Evolutionary conservation across 1,284 basidiomycete genomes (phyloP).

Genomic region (Leccinum pallidistipes): DNA sequence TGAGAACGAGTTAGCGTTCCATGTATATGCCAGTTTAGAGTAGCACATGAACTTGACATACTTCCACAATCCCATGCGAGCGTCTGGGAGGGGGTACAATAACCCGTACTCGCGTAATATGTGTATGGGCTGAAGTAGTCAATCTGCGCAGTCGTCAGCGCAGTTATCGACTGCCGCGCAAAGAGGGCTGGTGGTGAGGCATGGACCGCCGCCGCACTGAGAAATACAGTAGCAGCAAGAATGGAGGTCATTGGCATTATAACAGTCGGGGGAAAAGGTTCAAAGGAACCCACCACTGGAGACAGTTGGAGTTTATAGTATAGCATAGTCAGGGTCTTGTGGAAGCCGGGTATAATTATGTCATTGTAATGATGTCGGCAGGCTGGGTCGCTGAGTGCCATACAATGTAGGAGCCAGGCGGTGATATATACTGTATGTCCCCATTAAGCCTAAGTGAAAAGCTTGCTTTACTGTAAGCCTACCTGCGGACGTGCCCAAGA

Average conservation of each 20-base stretch:
- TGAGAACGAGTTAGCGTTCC: not conserved
- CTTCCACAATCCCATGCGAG: constrained; percentile 62
- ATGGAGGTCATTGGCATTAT: constrained; percentile 18
- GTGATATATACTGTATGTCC: not conserved
- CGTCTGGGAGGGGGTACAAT: constrained; percentile 49
- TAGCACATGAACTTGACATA: constrained; percentile 25
- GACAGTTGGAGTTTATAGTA: not conserved
- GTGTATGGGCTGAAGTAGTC: constrained; percentile 53
- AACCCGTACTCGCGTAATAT: constrained; percentile 55
- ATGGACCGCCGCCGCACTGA: constrained; percentile 16
- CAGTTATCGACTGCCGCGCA: constrained; percentile 39
- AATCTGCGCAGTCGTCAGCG: constrained; percentile 45
- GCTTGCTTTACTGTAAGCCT: no score
- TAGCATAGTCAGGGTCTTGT: not conserved
- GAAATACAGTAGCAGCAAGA: constrained; percentile 13
- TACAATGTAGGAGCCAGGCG: not conserved
- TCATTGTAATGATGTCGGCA: not conserved
- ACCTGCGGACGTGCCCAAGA: no score
- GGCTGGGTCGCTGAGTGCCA: not conserved
- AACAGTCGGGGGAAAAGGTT: not conserved
- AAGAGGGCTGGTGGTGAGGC: constrained; percentile 25
- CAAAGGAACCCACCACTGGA: not conserved
- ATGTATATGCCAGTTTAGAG: not conserved
- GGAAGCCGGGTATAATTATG: not conserved
- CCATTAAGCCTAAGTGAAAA: no score